These are phyloP conservation scores for Fraxinus ornus DNA, from an alignment of 305 asterid species.

Conservation along the genomic window DNA sequence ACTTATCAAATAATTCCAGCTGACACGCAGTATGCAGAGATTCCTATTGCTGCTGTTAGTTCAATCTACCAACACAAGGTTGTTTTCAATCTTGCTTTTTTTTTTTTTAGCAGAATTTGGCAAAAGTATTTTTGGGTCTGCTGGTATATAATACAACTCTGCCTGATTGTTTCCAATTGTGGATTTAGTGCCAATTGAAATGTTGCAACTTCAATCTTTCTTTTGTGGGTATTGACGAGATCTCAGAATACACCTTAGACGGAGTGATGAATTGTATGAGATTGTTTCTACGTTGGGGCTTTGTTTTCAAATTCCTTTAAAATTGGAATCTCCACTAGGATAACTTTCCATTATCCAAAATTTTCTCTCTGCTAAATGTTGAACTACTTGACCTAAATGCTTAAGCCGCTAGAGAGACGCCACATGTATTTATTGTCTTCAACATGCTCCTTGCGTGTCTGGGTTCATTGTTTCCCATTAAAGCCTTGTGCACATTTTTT, in stretches of 20 bases:
- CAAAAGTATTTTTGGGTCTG: background rate
- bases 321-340: background rate
- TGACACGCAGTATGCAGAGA: constrained; percentile 82
- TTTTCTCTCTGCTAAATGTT: background rate
- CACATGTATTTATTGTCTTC: background rate
- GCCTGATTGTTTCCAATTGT: background rate
- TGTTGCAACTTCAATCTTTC: background rate
- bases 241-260: background rate
- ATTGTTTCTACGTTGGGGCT: background rate
- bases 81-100: constrained; percentile 1
- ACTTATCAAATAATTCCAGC: constrained; percentile 81
- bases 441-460: background rate
- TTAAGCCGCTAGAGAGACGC: background rate
- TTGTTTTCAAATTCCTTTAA: background rate
- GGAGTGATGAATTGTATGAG: background rate
- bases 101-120: background rate
- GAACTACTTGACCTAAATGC: background rate
- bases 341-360: background rate
- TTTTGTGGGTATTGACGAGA: background rate
- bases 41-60: constrained; percentile 87
- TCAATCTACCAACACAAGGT: constrained; percentile 74
- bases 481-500: background rate
- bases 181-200: background rate
- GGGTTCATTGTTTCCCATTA: background rate
- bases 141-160: background rate